Base-by-base conservation (phyloP, 169 alveolate species). In the Cryptosporidium meleagridis region DNA sequence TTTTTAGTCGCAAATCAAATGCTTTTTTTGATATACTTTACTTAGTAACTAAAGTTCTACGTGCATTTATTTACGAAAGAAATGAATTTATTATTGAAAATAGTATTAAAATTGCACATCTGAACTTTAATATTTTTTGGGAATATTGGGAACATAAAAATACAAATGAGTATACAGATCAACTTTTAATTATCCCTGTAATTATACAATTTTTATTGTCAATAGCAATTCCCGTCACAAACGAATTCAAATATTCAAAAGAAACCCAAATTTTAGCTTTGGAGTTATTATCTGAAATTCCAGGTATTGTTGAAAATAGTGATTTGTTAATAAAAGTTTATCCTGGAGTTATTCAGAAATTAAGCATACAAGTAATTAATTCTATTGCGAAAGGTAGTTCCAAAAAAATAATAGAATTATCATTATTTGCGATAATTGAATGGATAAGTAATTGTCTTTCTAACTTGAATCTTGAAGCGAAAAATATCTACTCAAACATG, bases 271-370 rank as follows among this genome's bases (percentile, higher is more conserved):
- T 14, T 21, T 29, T 59, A 21, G 18, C 75, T 10, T 53, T 80
- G 5, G 33, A 80, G 26, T 9, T 59, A 37, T n/a, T 80, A 18
- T 61, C 68, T 2, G 67, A 80, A 62, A 80, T 80, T 62, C 89
- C 89, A 1, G 45, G 45, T 9, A 62, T 65, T 16, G 31, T 80
- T 3, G 37, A 58, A 21, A 29, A 80, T 39, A 62, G 9, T 7
- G 39, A 62, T 0, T 12, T 41, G 9, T 62, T 80, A 26, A 41
- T 62, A 26, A 59, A 80, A 44, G 75, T 80, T 2, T 80, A 44
- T 23, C 89, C 89, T 0, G 89, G 89, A 26, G 68, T 51, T 31
- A 45, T 80, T 62, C 89, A 80, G 35, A 70, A 31, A 80, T 33
- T 80, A 37, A 21, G 65, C 14, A 61, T 65, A 29, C 53, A 62